Conservation (phyloP, 306 rosid species). For the Senna tora region DNA sequence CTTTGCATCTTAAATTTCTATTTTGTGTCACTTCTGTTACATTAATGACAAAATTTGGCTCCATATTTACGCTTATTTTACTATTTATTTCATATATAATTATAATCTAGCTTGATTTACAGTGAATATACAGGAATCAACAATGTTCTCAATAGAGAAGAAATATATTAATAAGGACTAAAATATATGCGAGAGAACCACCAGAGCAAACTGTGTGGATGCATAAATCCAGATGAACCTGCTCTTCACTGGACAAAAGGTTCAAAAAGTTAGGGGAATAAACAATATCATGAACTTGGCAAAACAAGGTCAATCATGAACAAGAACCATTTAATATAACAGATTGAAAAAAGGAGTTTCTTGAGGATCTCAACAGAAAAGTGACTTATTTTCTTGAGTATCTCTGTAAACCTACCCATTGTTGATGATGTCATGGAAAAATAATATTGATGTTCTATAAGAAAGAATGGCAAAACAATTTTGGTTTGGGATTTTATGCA, state of each 20-base stretch:
- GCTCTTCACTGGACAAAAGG: slow-evolving; percentile 71
- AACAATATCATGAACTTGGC: no score
- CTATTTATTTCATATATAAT: not conserved
- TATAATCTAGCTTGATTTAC: slow-evolving; percentile 19
- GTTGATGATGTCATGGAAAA: slow-evolving; percentile 90
- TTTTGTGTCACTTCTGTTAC: not conserved
- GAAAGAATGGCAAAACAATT: not conserved
- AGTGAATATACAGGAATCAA: no score
- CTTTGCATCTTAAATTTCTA: not conserved
- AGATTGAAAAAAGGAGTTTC: no score
- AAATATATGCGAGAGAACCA: slow-evolving; percentile 93
- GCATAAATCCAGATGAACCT: slow-evolving; percentile 97
- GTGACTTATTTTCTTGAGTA: slow-evolving; percentile 10
- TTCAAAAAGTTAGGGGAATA: slow-evolving; percentile 28
- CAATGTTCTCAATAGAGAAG: no score
- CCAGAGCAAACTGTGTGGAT: slow-evolving; percentile 84
- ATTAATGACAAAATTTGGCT: not conserved
- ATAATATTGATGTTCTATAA: not conserved
- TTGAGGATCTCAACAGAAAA: no score
- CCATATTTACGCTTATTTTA: slow-evolving; percentile 13
- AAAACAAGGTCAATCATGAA: no score
- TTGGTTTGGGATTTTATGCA: not conserved
- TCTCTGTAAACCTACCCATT: slow-evolving; percentile 72
- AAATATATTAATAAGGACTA: slow-evolving; percentile 75
- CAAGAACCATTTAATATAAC: no score